Evolutionary conservation across 768 basidiomycete species (phyloP), one percentile per base, ranked within the genome.

Genomic region (Boletus patriciae): DNA sequence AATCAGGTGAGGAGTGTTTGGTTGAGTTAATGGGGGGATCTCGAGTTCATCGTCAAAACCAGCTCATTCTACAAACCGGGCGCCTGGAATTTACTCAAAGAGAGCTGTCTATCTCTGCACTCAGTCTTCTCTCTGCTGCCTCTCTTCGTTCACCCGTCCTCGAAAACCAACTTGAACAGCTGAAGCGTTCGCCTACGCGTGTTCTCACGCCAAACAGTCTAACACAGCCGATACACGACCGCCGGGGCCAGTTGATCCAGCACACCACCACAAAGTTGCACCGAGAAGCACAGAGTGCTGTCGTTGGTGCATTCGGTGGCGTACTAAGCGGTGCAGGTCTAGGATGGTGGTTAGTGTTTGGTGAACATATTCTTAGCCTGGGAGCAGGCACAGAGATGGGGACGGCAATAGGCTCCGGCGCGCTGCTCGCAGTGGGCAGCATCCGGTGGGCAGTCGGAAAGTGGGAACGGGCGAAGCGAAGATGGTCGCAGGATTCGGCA

Each of bases 31-130:
- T 40, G 12, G 3, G 13, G 12, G 3, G 43, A 34, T 47, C 36
- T 50, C 47, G 36, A 16, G 19, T n/a, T 54, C 21, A 55, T 46
- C 11, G 16, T 29, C 45, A 21, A 36, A 43, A 36, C 40, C 10
- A 90, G 88, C 76, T 91, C 37, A 77, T 85, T 38, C 77, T 85
- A 47, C 82, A 88, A 52, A 80, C 85, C 1, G 89, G 90, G 15
- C 76, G 79, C 25, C 75, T 92, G 12, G 70, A 78, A 12, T 69
- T 64, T 10, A 64, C 79, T 13, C 87, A 86, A 68, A 60, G 72
- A 15, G 63, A 73, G 3, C 66, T 84, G 21, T 74, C 78, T 3
- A 60, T 65, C 43, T 73, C 77, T 15, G 77, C 79, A 13, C 76
- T 77, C 33, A 44, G 56, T 4, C 72, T 85, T 18, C 64, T 78